These are phyloP conservation scores for Penicillium oxalicum DNA, from an alignment of 2,329 filamentous ascomycete species.

Conservation along the genomic window DNA sequence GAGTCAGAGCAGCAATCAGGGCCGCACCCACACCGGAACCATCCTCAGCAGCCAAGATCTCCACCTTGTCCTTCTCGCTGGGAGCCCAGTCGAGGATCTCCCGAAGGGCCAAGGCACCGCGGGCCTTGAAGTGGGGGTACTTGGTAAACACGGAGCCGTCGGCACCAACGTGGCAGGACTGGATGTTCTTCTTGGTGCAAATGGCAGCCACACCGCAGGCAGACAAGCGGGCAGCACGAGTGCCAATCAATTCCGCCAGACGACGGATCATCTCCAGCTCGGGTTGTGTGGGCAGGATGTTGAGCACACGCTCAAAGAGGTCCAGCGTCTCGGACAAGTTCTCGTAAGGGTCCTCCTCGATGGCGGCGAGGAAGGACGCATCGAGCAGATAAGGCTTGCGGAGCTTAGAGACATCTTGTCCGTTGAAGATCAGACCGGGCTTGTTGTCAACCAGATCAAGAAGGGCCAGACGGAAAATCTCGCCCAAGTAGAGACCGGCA, in stretches of 20 bases:
- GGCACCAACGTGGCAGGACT: constrained; percentile 86
- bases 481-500: constrained; percentile 86
- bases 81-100: constrained; percentile 94
- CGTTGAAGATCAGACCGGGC: constrained; percentile 69
- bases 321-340: constrained; percentile 86
- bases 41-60: constrained; percentile 86
- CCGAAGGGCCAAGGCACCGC: constrained; percentile 79
- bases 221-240: constrained; percentile 84
- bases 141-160: constrained; percentile 99
- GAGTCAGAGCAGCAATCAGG: constrained; percentile 71
- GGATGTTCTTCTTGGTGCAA: constrained; percentile 89
- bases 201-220: constrained; percentile 94
- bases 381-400: constrained; percentile 86
- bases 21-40: constrained; percentile 96
- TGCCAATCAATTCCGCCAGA: constrained; percentile 88
- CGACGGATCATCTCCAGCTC: constrained; percentile 87
- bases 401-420: constrained; percentile 72
- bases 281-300: constrained; percentile 62
- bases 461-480: constrained; percentile 85
- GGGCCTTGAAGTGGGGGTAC: constrained; percentile 95
- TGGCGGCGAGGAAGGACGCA: constrained; percentile 83
- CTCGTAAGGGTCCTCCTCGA: constrained; percentile 95
- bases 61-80: constrained; percentile 78
- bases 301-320: constrained; percentile 70
- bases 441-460: constrained; percentile 78